Evolutionary conservation across 306 rosid species (phyloP).

Genomic region (Prunus kanzakura): DNA sequence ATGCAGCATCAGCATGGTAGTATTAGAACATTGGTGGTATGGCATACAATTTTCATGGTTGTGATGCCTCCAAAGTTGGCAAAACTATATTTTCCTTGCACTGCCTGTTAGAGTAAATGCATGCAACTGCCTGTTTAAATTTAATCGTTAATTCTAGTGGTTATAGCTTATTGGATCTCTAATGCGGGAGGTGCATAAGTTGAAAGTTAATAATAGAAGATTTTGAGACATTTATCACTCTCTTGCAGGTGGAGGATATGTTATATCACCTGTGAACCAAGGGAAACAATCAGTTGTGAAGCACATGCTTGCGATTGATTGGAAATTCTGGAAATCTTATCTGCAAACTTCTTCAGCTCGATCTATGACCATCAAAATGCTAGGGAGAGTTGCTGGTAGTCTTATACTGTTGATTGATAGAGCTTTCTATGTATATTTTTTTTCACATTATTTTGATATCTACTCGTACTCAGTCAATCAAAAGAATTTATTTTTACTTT

Average conservation of each 20-base stretch:
- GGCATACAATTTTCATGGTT: not conserved
- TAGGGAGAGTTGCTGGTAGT: conserved; percentile 77
- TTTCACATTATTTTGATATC: not conserved
- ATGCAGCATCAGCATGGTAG: not conserved
- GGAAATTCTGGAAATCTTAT: conserved; percentile 83
- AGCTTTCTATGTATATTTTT: not conserved
- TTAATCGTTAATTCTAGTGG: not conserved
- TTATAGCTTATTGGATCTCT: not conserved
- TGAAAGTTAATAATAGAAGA: not conserved
- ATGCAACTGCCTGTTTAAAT: not conserved
- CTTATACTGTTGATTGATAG: conserved; percentile 5
- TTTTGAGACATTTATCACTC: conserved; percentile 1
- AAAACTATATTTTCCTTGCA: not conserved
- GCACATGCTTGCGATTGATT: conserved; percentile 91
- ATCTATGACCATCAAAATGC: conserved; percentile 69
- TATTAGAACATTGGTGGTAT: not conserved
- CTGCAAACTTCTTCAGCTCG: conserved; percentile 51
- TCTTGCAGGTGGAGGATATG: conserved; percentile 80
- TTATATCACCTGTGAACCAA: conserved; percentile 67
- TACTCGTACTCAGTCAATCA: not conserved
- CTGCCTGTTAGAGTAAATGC: not conserved
- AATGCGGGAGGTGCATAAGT: not conserved
- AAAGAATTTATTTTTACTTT: not conserved
- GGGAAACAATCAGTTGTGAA: conserved; percentile 74
- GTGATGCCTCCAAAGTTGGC: not conserved